Conservation (phyloP, 2,329 filamentous ascomycete genomes). For the Escovopsis sp. region DNA sequence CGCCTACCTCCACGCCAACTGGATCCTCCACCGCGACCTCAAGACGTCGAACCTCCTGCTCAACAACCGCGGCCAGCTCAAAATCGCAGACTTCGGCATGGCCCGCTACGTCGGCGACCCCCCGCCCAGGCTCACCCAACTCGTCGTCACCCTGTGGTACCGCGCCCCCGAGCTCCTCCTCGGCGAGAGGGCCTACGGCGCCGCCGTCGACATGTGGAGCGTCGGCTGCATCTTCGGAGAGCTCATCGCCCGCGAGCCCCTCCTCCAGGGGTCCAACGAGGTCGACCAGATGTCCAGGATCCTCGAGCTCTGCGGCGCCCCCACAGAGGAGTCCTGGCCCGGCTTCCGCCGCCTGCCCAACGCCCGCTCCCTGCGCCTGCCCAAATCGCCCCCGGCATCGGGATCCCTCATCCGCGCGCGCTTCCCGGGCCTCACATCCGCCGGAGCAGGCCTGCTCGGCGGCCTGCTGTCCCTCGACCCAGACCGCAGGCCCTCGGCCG, state of each 20-base stretch:
- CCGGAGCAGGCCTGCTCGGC: conserved; percentile 56
- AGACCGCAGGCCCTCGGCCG: conserved; percentile 50
- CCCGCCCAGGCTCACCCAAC: conserved; percentile 57
- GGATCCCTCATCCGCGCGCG: conserved; percentile 51
- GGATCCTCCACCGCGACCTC: conserved; percentile 86
- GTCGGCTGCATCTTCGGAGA: conserved; percentile 93
- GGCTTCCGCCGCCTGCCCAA: conserved; percentile 77
- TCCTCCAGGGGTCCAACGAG: conserved; percentile 83
- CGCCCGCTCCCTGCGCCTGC: conserved; percentile 62
- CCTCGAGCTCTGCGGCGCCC: conserved; percentile 78
- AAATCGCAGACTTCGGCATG: conserved; percentile 97
- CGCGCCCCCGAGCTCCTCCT: conserved; percentile 81
- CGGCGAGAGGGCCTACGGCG: conserved; percentile 59
- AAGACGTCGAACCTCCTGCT: conserved; percentile 91
- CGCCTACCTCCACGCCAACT: conserved; percentile 72
- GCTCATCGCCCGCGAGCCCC: conserved; percentile 65
- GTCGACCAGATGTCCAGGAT: conserved; percentile 80
- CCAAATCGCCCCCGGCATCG: conserved; percentile 22
- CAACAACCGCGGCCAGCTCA: conserved; percentile 87
- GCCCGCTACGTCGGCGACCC: conserved; percentile 78
- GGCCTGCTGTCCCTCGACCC: conserved; percentile 65
- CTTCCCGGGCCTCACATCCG: conserved; percentile 68
- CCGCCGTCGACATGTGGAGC: conserved; percentile 86
- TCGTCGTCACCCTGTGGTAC: conserved; percentile 97
- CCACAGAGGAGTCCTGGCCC: conserved; percentile 72